Conservation (phyloP, 495 filamentous ascomycete species). For the Neurospora sp. region DNA sequence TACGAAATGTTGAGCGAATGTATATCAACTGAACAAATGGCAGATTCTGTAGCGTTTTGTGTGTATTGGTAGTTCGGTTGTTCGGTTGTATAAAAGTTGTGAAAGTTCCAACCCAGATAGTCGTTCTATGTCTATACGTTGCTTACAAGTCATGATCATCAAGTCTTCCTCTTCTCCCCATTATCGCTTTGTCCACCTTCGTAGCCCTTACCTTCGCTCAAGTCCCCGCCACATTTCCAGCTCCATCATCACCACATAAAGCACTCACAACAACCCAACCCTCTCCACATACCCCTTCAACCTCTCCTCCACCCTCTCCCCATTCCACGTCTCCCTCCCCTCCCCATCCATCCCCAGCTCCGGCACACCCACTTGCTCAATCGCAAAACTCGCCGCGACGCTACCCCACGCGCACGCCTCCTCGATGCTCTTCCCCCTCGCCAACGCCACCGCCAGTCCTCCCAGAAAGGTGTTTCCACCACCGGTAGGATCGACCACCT, state of each 20-base stretch:
- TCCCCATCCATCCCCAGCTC: slow-evolving; percentile 38
- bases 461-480: slow-evolving; percentile 92
- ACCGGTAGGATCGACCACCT: slow-evolving; percentile 87
- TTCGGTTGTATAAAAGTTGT: background rate
- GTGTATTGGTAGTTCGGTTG: background rate
- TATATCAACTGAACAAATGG: background rate
- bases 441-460: slow-evolving; percentile 65
- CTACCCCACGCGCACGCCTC: slow-evolving; percentile 68
- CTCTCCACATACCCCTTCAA: slow-evolving; percentile 40
- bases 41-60: background rate
- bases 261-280: background rate
- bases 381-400: slow-evolving; percentile 86
- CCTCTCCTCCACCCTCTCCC: slow-evolving; percentile 41
- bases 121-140: background rate
- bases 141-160: background rate
- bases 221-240: background rate
- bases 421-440: slow-evolving; percentile 49
- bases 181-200: background rate
- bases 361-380: slow-evolving; percentile 88
- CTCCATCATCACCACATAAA: background rate
- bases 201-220: background rate
- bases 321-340: slow-evolving; percentile 72
- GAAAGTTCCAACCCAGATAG: background rate
- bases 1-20: background rate
- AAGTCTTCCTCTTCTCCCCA: background rate